Base-by-base conservation (phyloP, 306 rosid species). In the Castanopsis chinensis region DNA sequence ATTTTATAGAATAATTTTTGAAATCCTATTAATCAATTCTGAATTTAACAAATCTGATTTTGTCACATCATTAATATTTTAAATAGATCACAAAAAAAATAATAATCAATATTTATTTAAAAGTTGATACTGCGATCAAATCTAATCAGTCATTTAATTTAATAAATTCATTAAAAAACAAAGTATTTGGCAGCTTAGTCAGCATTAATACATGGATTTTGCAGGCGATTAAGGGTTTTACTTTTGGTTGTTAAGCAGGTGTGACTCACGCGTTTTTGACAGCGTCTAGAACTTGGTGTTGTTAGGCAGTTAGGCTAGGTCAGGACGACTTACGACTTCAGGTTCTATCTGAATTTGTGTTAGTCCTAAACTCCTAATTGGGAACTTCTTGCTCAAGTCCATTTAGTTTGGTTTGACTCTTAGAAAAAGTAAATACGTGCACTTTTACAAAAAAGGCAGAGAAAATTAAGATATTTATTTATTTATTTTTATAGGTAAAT, bases 201-300 rank as follows among this genome's bases (percentile, higher is more conserved):
- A 71, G 80, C 77, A 57, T 69, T 71, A 61, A 71, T 79, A 14
- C 69, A 70, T 71, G 73, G 71, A 35, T 63, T 78, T 75, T 71
- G 61, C 37, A 4, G 41, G 49, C 51, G 61, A 71, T 49, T 49
- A 13, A 33, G 35, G 69, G 19, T 18, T 41, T 41, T 41, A 41
- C 2, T 41, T 28, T 63, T 10, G n/a, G 21, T 27, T 49, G 9
- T 76, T 53, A 5, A 13, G 68, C 52, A 71, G 27, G 84, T 76
- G 77, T 10, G 3, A 0, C 8, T 57, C 75, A 58, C 82, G 59
- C 76, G 27, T 79, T 71, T 23, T 82, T 72, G 85, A 82, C 85
- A 51, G 43, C 33, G 57, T 73, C 76, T 64, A 67, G 72, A 82
- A 61, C n/a, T 8, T n/a, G 28, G 74, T 56, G 37, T 59, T 51